Conservation (phyloP, 2,329 filamentous ascomycete species). For the Sarocladium strictum region DNA sequence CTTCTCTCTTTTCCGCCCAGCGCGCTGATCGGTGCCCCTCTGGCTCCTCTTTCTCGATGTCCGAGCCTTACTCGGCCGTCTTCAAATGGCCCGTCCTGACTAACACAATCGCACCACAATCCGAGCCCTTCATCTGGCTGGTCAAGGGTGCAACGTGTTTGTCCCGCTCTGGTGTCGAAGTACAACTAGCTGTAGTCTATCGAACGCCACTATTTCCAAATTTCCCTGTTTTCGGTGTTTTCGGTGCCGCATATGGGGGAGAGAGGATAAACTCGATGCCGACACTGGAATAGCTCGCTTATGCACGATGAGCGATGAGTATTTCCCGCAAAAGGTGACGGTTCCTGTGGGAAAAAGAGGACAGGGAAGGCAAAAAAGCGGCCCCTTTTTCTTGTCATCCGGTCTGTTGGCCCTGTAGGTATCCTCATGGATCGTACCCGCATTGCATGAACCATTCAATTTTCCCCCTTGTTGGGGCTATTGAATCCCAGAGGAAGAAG, state of each 20-base stretch:
- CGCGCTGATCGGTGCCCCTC: background rate
- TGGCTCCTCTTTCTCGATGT: background rate
- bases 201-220: background rate
- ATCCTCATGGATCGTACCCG: conserved; percentile 1
- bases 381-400: conserved; percentile 1
- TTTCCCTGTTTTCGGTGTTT: background rate
- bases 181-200: background rate
- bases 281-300: background rate
- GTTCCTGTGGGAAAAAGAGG: too few species aligned
- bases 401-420: background rate
- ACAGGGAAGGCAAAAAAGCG: background rate
- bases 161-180: background rate
- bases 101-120: background rate
- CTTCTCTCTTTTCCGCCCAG: background rate
- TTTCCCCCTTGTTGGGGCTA: background rate
- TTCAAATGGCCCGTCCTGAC: background rate
- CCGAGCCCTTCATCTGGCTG: background rate
- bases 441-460: conserved; percentile 5
- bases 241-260: background rate
- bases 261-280: background rate
- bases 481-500: background rate
- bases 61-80: background rate
- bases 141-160: background rate
- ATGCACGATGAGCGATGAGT: background rate
- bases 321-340: background rate